phyloP scores from a whole-genome alignment of 75 land plant genomes.

The Selaginella moellendorffii region DNA sequence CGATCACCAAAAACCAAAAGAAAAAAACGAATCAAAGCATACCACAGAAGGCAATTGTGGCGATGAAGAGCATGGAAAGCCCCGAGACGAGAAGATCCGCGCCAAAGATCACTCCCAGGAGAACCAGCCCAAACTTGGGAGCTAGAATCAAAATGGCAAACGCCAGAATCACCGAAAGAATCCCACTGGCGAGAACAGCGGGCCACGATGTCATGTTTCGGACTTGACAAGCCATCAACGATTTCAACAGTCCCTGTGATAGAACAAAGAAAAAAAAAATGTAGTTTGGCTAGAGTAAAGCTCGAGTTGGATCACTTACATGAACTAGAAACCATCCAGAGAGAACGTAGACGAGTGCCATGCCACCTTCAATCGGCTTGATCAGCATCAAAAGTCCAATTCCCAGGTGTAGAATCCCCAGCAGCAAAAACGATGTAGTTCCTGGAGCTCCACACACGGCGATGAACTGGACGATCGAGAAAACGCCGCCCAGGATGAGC shows the following conservation, averaged over 20 bases:
- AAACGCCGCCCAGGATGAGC: slow-evolving; percentile 22
- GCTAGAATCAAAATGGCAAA: slow-evolving; percentile 17
- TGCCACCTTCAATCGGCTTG: slow-evolving; percentile 12
- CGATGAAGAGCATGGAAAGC: slow-evolving; percentile 17
- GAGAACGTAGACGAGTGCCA: slow-evolving; percentile 16
- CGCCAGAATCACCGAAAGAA: slow-evolving; percentile 18
- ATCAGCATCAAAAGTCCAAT: slow-evolving; percentile 23
- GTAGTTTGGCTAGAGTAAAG: background rate
- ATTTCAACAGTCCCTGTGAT: slow-evolving; percentile 23
- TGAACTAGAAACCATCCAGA: slow-evolving; percentile 26
- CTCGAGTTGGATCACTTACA: slow-evolving; percentile 2
- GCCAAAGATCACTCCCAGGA: slow-evolving; percentile 22
- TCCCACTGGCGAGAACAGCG: slow-evolving; percentile 16
- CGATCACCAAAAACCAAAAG: too few relatives aligned
- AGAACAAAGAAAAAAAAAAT: background rate
- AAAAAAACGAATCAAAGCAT: background rate
- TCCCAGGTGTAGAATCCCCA: slow-evolving; percentile 21
- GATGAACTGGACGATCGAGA: slow-evolving; percentile 21
- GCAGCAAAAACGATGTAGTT: slow-evolving; percentile 23
- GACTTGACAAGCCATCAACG: slow-evolving; percentile 26
- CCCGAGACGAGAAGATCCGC: slow-evolving; percentile 19
- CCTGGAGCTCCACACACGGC: slow-evolving; percentile 30
- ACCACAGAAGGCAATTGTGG: slow-evolving; percentile 23
- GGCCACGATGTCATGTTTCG: slow-evolving; percentile 24
- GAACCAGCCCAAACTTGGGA: slow-evolving; percentile 13